Evolutionary conservation across 805 yeast species (phyloP), one percentile per base, ranked within the genome.

Genomic region (Scheffersomyces lignosus): DNA sequence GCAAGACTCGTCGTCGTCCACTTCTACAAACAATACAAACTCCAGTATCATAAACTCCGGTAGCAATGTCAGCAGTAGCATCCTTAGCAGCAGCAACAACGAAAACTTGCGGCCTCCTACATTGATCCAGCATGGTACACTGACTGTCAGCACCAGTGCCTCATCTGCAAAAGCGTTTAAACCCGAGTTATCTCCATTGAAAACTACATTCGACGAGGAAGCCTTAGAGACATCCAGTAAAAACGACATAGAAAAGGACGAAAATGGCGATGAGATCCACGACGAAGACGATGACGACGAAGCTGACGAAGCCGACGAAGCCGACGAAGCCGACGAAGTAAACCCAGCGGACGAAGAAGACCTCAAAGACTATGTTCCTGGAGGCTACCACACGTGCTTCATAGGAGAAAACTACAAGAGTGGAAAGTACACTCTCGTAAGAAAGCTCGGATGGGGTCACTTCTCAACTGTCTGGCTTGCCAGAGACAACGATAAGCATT

Each of bases 371-470:
- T 93, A 93, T 61, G 80, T 79, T 40, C 80, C 81, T 7, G 98
- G 98, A 16, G 99, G 99, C 0, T 93, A 93, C 59, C 99, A 93
- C 56, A 96, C 99, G 0, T 93, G 95, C 9, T 80, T 64, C 46
- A 80, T 88, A 33, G 98, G 98, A 4, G 99, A 95, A 58, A 63
- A 64, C 15, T 91, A 83, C 61, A 85, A 87, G 50, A 71, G 84
- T 38, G 79, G 80, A 14, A 77, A 86, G 41, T 93, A 93, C 58
- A 72, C 81, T 1, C 63, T 93, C 33, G 90, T 87, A 20, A 77
- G 98, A 43, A 93, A 93, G 57, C 70, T 93, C 3, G 99, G 99
- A 0, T 93, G 99, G 99, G 99, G 99, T 24, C 97, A 93, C 63
- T 93, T 93, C 57, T 83, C 95, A 18, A 93, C 96, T 1, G 97